phyloP scores from a whole-genome alignment of 495 filamentous ascomycete species.

The Neurospora sp. region DNA sequence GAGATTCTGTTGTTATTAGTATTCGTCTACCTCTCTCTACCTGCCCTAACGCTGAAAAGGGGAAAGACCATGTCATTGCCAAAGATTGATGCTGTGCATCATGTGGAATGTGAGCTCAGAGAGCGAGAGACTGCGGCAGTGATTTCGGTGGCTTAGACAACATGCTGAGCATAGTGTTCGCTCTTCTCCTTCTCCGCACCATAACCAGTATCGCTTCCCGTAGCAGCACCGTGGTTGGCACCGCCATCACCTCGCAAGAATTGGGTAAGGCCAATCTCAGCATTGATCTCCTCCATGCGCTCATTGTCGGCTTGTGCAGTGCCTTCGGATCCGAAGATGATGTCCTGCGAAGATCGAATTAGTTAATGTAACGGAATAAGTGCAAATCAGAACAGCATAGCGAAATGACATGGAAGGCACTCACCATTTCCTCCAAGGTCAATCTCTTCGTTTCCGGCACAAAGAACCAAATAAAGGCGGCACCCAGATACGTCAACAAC shows the following conservation, averaged over 20 bases:
- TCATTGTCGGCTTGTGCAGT: slow-evolving; percentile 60
- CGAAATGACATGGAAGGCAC: neutral
- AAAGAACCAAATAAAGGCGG: slow-evolving; percentile 63
- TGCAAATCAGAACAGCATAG: neutral
- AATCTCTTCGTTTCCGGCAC: slow-evolving; percentile 67
- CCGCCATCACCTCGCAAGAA: slow-evolving; percentile 21
- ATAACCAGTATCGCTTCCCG: slow-evolving; percentile 12
- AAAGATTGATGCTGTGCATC: neutral
- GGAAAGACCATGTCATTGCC: neutral
- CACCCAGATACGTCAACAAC: slow-evolving; percentile 55
- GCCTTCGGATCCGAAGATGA: slow-evolving; percentile 65
- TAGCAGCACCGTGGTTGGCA: slow-evolving; percentile 10
- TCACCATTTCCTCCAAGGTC: slow-evolving; percentile 46
- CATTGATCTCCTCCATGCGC: slow-evolving; percentile 63
- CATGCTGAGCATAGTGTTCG: slow-evolving; percentile 1
- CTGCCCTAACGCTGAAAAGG: neutral
- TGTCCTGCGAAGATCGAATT: slow-evolving; percentile 36
- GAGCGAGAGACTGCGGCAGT: neutral
- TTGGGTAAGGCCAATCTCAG: slow-evolving; percentile 52
- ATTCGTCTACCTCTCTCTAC: neutral
- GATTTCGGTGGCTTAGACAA: neutral
- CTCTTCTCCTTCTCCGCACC: slow-evolving; percentile 15
- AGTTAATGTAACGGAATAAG: neutral
- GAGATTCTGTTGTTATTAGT: neutral
- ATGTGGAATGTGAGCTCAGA: neutral